Evolutionary conservation across 2,329 filamentous ascomycete species (phyloP).

Genomic region (Aquanectria penicillioides): DNA sequence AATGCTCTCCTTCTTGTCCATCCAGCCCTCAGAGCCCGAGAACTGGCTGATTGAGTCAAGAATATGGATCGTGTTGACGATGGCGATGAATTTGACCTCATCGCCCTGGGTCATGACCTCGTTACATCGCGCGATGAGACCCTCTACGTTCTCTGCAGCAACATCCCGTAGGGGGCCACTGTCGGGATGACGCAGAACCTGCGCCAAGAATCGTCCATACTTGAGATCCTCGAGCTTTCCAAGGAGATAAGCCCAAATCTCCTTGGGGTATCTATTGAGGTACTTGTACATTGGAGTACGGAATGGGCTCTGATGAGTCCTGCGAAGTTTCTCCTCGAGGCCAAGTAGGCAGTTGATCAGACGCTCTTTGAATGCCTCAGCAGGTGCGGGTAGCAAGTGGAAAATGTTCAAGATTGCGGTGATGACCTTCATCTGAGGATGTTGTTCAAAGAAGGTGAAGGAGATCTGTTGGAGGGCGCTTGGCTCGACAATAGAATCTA

Average conservation of each 20-base stretch:
- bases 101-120: conserved; percentile 72
- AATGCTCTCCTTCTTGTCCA: conserved; percentile 72
- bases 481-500: conserved; percentile 88
- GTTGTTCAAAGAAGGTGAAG: conserved; percentile 94
- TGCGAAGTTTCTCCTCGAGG: conserved; percentile 83
- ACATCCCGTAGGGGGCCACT: conserved; percentile 80
- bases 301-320: conserved; percentile 93
- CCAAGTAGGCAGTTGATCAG: conserved; percentile 91
- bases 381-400: conserved; percentile 90
- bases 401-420: conserved; percentile 97
- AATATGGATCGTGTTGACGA: conserved; percentile 89
- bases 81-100: conserved; percentile 74
- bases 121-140: conserved; percentile 73
- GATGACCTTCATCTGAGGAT: conserved; percentile 92
- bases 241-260: conserved; percentile 85
- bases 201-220: conserved; percentile 91
- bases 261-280: conserved; percentile 90
- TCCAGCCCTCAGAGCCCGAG: conserved; percentile 73
- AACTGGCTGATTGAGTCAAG: conserved; percentile 81
- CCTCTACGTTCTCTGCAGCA: conserved; percentile 77
- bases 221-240: conserved; percentile 83
- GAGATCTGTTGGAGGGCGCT: conserved; percentile 86
- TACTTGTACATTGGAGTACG: conserved; percentile 90
- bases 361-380: conserved; percentile 89
- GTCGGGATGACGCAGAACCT: conserved; percentile 80